A percentile compares a stretch with the other conserved stretches of the same genome.
Evolutionary conservation across 2,329 filamentous ascomycete species (phyloP).

Genomic region (Xylariaceae sp.): DNA sequence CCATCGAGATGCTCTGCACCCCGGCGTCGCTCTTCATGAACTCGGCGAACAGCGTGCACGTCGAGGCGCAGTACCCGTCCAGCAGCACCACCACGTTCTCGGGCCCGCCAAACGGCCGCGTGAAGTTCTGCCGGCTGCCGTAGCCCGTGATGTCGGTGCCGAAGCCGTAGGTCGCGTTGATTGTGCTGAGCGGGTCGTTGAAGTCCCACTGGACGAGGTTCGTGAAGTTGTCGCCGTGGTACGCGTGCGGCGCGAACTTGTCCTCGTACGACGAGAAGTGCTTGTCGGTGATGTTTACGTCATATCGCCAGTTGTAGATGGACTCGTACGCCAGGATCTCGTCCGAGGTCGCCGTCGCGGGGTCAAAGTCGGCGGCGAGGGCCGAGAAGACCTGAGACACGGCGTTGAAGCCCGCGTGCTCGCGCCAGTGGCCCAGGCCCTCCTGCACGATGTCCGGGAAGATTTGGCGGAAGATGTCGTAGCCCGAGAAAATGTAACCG

Average conservation of each 20-base stretch:
- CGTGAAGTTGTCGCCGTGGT: constrained; percentile 51
- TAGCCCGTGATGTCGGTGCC: constrained; percentile 48
- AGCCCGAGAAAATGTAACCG: constrained; percentile 49
- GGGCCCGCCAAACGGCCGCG: constrained; percentile 47
- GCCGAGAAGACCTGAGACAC: constrained; percentile 24
- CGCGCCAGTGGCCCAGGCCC: constrained; percentile 36
- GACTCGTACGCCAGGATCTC: constrained; percentile 41
- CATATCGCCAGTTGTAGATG: constrained; percentile 47
- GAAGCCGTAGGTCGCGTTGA: constrained; percentile 36
- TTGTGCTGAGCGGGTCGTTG: constrained; percentile 35
- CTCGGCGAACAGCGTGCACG: constrained; percentile 53
- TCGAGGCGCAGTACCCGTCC: constrained; percentile 55
- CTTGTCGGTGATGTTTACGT: constrained; percentile 42
- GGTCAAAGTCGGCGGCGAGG: constrained; percentile 23
- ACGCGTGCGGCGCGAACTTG: constrained; percentile 37
- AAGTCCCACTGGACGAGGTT: constrained; percentile 48
- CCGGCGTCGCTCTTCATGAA: constrained; percentile 48
- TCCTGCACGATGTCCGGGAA: constrained; percentile 44
- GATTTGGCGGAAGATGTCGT: constrained; percentile 51
- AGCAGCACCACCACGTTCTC: constrained; percentile 57
- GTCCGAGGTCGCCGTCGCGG: constrained; percentile 21
- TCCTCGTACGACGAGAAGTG: constrained; percentile 46
- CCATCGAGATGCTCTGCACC: constrained; percentile 51
- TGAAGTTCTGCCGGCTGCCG: constrained; percentile 40
- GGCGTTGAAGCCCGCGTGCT: constrained; percentile 34